Evolutionary conservation across 1,284 basidiomycete genomes (phyloP), one percentile per base, ranked within the genome.

Genomic region (Ceratorhiza oryzae-sativae): DNA sequence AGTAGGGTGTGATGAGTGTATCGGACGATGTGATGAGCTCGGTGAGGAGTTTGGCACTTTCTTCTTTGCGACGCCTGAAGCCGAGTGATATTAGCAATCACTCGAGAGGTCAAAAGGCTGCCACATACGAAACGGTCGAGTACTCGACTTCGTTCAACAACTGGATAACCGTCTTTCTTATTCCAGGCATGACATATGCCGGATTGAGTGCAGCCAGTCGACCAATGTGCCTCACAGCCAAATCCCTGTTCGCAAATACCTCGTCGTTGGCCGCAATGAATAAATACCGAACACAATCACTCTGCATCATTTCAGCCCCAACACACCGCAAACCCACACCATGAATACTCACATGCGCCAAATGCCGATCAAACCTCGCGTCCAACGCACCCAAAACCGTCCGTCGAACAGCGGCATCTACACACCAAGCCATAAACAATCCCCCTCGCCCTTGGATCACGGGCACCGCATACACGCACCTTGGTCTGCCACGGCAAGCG

Each of bases 241-340:
- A 89, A 58, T 95, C 89, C 23, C 97, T 89, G 78, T 98, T 98
- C 61, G 91, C 90, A 81, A 97, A 98, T 5, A 93, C 91, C 79
- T 99, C 97, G 78, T 99, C 97, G 79, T 99, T 99, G 71, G 99
- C 86, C 0, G 97, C 98, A 75, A 99, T 95, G 81, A 99, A 99
- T 15, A 99, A 84, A 18, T 94, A 97, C 12, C 96, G 90, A 9
- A 99, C 95, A 39, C 36, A 27, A 13, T 46, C 32, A 67, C 9
- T 32, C 1, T 3, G 2, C 8, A 30, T 36, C 32, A 20, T n/a
- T n/a, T n/a, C n/a, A n/a, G n/a, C n/a, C n/a, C n/a, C n/a, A 41
- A 67, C 3, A 30, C 18, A 25, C 27, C 18, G 3, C 10, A 10
- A 41, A 15, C 15, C 6, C 36, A n/a, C n/a, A n/a, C n/a, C n/a